Conservation (phyloP, 331 rosid genomes). For the Rosa hybrid region DNA sequence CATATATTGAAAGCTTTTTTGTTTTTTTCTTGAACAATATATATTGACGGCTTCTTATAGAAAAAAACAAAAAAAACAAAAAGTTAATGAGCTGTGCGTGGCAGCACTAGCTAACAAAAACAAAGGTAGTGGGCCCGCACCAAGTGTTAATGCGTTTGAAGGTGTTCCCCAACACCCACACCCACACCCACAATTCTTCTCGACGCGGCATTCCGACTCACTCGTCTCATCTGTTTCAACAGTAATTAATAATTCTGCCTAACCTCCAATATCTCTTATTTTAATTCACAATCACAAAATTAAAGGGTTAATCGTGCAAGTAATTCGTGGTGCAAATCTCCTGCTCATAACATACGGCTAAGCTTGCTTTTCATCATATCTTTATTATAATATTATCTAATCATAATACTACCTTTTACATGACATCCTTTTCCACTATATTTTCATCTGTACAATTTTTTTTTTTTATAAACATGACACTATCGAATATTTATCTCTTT, state of each 20-base stretch:
- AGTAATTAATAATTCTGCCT: neutral
- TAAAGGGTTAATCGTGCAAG: neutral
- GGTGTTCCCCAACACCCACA: neutral
- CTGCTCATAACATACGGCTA: neutral
- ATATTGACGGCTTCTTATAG: too few species aligned
- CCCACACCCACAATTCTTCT: neutral
- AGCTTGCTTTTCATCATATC: neutral
- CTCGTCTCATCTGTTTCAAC: neutral
- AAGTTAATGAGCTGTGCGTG: neutral
- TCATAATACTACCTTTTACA: neutral
- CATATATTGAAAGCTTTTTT: too few species aligned
- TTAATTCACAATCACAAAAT: neutral
- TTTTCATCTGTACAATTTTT: too few species aligned
- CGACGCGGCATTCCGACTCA: neutral
- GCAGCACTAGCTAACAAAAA: neutral
- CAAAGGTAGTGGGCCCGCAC: neutral
- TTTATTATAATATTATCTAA: neutral
- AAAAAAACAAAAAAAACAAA: too few species aligned
- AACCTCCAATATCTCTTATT: neutral
- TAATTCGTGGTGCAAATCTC: neutral
- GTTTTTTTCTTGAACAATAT: too few species aligned
- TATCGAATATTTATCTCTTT: too few species aligned
- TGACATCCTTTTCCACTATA: neutral
- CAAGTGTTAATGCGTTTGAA: neutral
- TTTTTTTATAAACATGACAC: too few species aligned